phyloP scores from a whole-genome alignment of 2,329 filamentous ascomycete species.

The Malbranchea cinnamomea region DNA sequence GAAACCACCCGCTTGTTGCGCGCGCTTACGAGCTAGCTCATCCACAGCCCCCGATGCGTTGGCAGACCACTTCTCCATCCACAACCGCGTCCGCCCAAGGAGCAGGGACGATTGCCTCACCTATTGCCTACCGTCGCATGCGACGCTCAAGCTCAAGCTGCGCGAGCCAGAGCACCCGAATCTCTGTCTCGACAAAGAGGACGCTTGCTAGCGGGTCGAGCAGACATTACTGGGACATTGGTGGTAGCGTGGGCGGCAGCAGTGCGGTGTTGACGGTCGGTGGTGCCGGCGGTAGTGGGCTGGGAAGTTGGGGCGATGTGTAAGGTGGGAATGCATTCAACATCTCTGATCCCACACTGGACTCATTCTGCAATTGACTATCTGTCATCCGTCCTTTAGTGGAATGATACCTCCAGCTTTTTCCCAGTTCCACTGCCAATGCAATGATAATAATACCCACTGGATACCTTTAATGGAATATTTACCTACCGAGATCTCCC shows the following conservation, averaged over 20 bases:
- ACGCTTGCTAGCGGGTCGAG: slow-evolving; percentile 48
- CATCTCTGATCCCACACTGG: too few relatives aligned
- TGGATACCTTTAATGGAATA: too few relatives aligned
- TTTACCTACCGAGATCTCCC: too few relatives aligned
- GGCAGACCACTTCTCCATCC: slow-evolving; percentile 30
- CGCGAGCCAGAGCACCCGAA: slow-evolving; percentile 73
- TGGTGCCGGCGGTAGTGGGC: slow-evolving; percentile 47
- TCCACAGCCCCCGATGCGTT: slow-evolving; percentile 10
- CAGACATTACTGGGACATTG: slow-evolving; percentile 85
- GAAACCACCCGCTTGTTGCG: slow-evolving; percentile 75
- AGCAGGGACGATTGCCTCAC: slow-evolving; percentile 17
- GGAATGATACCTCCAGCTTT: too few relatives aligned
- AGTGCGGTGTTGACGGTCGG: slow-evolving; percentile 54
- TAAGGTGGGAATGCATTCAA: too few relatives aligned
- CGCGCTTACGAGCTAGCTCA: slow-evolving; percentile 35
- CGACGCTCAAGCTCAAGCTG: slow-evolving; percentile 49
- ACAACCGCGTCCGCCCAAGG: slow-evolving; percentile 16
- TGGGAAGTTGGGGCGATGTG: slow-evolving; percentile 69
- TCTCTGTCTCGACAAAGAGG: slow-evolving; percentile 51
- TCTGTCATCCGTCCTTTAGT: too few relatives aligned
- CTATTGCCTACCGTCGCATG: slow-evolving; percentile 30
- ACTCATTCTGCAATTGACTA: too few relatives aligned
- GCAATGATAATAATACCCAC: too few relatives aligned
- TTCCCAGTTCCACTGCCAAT: too few relatives aligned
- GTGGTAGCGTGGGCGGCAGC: slow-evolving; percentile 62